Base-by-base conservation (phyloP, 345 rosid genomes). In the Moringa oleifera region DNA sequence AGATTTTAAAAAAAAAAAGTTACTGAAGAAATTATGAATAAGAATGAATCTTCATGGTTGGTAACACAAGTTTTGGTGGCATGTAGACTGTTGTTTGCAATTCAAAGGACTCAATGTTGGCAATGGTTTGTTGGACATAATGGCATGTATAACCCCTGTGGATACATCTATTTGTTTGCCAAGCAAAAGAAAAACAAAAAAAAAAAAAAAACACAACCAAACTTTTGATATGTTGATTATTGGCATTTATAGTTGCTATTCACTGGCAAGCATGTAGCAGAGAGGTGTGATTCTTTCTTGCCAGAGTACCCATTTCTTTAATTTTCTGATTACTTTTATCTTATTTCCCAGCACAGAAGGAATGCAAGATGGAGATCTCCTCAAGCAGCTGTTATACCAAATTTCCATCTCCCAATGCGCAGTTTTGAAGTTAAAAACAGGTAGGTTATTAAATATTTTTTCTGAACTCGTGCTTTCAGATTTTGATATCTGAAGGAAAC, bases 391-490 rank as follows among this genome's bases (percentile, higher is more conserved):
- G 68, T 86, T 10, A 65, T 84, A 20, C 85, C 90, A 0, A 79
- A 86, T 68, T 68, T 81, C 52, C 93, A 86, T 73, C 89, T 86
- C 49, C 97, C 94, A 8, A 83, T 75, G 94, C 90, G 96, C 23
- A 86, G 88, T 69, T 78, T 80, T 58, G 94, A 88, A 73, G 86
- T 80, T 31, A 79, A 83, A 67, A 86, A 84, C 78, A 84, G 86
- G 91, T 86, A n/a, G 4, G 51, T 31, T 47, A 10, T 16, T 3
- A 0, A 24, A 28, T 50, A 49, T 19, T 5, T 33, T 11, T 19
- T 47, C 19, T 53, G 23, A 53, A 6, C 3, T 2, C 13, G 18
- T 53, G 25, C 25, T 53, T 53, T 22, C 56, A 4, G 1, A 41
- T 15, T 7, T 41, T 41, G 1, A 41, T 41, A 4, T 41, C 47